Percentiles rank a stretch among this genome's conserved stretches.
phyloP scores from a whole-genome alignment of 768 basidiomycete species.

The Lactarius quietus region DNA sequence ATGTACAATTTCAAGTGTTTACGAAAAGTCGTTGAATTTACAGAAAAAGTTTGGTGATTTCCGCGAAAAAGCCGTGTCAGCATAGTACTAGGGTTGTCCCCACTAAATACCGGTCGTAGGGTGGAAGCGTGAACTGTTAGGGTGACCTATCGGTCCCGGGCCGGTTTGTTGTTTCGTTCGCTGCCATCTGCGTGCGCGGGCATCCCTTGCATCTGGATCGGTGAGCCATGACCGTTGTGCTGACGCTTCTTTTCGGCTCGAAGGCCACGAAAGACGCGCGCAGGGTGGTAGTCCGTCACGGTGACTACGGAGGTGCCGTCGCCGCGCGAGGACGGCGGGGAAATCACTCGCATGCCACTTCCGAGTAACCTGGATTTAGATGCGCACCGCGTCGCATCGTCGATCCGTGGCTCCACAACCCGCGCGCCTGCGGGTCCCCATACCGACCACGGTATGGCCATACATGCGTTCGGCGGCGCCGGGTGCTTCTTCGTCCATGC shows the following conservation, averaged over 20 bases:
- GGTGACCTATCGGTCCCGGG: too few species aligned
- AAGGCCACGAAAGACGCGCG: constrained; percentile 2
- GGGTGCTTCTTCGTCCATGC: constrained; percentile 7
- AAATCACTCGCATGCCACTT: constrained; percentile 4
- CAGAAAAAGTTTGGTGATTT: too few species aligned
- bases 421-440: constrained; percentile 7
- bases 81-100: too few species aligned
- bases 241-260: background rate
- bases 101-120: too few species aligned
- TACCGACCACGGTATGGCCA: constrained; percentile 5
- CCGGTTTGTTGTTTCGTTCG: too few species aligned
- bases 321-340: background rate
- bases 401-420: background rate
- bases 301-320: background rate
- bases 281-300: constrained; percentile 10
- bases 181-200: background rate
- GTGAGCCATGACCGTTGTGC: too few species aligned
- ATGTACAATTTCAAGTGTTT: too few species aligned
- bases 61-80: too few species aligned
- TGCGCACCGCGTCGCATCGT: background rate
- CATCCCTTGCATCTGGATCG: background rate
- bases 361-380: constrained; percentile 6
- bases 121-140: too few species aligned
- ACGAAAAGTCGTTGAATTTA: too few species aligned
- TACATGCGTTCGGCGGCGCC: constrained; percentile 8